These are phyloP conservation scores for Ceratocystis variospora DNA, from an alignment of 2,329 filamentous ascomycete species.

Conservation along the genomic window DNA sequence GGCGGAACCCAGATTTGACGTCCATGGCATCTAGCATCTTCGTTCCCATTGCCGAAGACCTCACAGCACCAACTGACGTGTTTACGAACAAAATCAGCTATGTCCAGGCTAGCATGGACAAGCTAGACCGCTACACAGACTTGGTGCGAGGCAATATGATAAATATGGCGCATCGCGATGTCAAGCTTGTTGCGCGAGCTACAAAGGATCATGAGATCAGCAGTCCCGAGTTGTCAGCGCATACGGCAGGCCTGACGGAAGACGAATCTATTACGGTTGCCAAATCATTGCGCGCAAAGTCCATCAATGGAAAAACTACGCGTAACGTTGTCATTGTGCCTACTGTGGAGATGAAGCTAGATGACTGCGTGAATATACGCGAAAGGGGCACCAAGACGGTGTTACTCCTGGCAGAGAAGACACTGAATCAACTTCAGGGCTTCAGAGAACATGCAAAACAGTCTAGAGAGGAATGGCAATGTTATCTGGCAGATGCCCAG, in stretches of 20 bases:
- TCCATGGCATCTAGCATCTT: constrained; percentile 26
- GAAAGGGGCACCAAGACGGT: constrained; percentile 11
- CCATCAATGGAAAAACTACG: constrained; percentile 9
- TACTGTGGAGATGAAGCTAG: constrained; percentile 4
- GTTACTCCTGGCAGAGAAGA: constrained; percentile 15
- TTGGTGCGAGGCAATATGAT: constrained; percentile 18
- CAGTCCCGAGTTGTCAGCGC: neutral
- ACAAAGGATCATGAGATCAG: constrained; percentile 10
- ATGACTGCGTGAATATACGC: constrained; percentile 2
- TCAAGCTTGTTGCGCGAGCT: constrained; percentile 3
- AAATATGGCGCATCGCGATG: constrained; percentile 12
- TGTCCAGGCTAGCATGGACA: constrained; percentile 10
- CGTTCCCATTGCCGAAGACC: constrained; percentile 24
- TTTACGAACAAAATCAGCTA: constrained; percentile 16
- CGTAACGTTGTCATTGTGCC: constrained; percentile 7
- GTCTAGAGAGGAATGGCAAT: constrained; percentile 1
- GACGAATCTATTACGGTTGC: constrained; percentile 8
- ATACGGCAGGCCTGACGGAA: neutral
- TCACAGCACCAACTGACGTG: constrained; percentile 20
- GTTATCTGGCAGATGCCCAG: neutral
- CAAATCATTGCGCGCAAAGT: neutral
- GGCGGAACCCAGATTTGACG: constrained; percentile 21
- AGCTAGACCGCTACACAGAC: constrained; percentile 16
- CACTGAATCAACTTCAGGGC: constrained; percentile 15
- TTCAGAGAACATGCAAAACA: constrained; percentile 14